Percentiles rank a stretch among this genome's conserved stretches.
phyloP scores from a whole-genome alignment of 176 grass and related monocot species.

The Oryza coarctata region DNA sequence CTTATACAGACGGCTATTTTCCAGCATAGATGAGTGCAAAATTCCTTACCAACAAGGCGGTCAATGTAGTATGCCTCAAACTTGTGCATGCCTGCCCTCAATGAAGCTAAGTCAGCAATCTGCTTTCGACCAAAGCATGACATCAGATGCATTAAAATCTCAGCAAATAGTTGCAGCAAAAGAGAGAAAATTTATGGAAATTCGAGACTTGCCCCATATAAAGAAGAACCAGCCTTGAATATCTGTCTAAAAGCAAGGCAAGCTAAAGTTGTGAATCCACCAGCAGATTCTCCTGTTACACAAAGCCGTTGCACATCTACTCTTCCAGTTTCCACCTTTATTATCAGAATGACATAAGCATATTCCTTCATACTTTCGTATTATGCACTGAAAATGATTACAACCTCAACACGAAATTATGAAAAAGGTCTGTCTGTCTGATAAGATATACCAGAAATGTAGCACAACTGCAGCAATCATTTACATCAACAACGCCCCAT shows the following conservation, averaged over 20 bases:
- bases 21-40: not conserved
- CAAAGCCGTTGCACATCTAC: conserved; percentile 85
- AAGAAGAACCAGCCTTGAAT: conserved; percentile 92
- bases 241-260: conserved; percentile 76
- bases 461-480: conserved; percentile 89
- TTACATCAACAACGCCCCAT: conserved; percentile 89
- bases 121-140: conserved; percentile 35
- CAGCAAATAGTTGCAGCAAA: conserved; percentile 5
- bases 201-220: conserved; percentile 83
- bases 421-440: not conserved
- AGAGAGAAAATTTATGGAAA: not conserved
- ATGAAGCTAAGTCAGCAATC: conserved; percentile 67
- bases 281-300: conserved; percentile 85
- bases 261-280: conserved; percentile 94
- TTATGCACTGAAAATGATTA: conserved; percentile 17
- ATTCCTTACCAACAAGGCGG: conserved; percentile 74
- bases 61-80: conserved; percentile 84
- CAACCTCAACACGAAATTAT: not conserved
- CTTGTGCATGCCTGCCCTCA: conserved; percentile 84
- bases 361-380: conserved; percentile 21
- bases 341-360: conserved; percentile 27
- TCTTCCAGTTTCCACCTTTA: conserved; percentile 73
- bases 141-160: not conserved
- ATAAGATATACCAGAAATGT: conserved; percentile 67
- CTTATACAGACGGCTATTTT: not conserved